Evolutionary conservation across 148 eudicot genomes (phyloP), one percentile per base, ranked within the genome.

Genomic region (Polygonum maritimum): DNA sequence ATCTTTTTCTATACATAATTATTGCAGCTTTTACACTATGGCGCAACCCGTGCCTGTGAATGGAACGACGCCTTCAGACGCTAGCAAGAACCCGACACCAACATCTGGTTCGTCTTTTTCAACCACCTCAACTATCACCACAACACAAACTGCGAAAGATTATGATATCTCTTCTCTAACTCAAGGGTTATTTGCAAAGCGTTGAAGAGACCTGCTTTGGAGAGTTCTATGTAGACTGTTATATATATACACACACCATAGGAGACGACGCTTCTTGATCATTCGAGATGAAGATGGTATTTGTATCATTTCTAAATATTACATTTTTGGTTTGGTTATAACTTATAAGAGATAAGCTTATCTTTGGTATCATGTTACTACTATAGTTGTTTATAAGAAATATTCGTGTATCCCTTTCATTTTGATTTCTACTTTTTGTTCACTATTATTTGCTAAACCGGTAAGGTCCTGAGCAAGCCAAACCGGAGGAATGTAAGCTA

Each of bases 121-220:
- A 11, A 7, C 73, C 21, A 36, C 92, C 73, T 77, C 89, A 1
- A 77, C 82, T 60, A 4, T 40, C 44, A 78, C 84, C 78, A 60
- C 80, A n/a, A 78, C 87, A 26, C 89, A 86, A 73, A 10, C 89
- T 1, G 82, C 76, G 35, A 95, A 88, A 74, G 97, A 92, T 2
- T 89, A 80, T 13, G 97, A 95, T 78, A 92, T 95, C 77, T 95
- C 98, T n/a, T 90, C 98, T 58, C 78, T 95, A 79, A 95, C 98
- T 7, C 96, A 92, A 85, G 98, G 90, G 47, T 69, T 92, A 72
- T 90, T 95, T 77, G 76, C 97, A 19, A 95, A 95, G 79, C 87
- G 86, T 22, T 90, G 85, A 85, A 60, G 67, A 60, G 2, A 26
- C 9, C 65, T n/a, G 21, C 65, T 19, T 57, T 57, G 65, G 33